Evolutionary conservation across 2,329 filamentous ascomycete species (phyloP).

Genomic region (Lomentospora prolificans): DNA sequence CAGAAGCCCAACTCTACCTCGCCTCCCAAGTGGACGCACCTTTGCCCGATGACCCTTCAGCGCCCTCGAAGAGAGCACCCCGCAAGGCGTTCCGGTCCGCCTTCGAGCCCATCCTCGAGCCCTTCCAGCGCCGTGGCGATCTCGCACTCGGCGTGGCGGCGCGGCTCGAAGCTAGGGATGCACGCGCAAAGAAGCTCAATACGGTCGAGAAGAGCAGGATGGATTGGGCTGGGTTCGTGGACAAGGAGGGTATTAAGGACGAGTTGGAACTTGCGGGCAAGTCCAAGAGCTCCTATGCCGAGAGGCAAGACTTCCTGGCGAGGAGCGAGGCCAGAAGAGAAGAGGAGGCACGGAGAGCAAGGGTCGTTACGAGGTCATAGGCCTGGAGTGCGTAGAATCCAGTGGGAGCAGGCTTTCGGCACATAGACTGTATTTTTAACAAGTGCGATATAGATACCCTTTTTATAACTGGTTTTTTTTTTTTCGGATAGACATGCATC

Average conservation of each 20-base stretch:
- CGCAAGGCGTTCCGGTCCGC: constrained; percentile 50
- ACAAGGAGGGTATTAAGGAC: constrained; percentile 61
- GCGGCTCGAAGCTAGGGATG: constrained; percentile 31
- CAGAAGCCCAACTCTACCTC: constrained; percentile 55
- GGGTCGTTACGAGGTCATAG: constrained; percentile 26
- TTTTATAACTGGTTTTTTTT: too few relatives aligned
- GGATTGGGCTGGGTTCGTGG: constrained; percentile 64
- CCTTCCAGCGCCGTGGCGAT: constrained; percentile 37
- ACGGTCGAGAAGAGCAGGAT: constrained; percentile 63
- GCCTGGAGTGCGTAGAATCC: too few relatives aligned
- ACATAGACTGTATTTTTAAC: too few relatives aligned
- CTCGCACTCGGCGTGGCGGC: constrained; percentile 47
- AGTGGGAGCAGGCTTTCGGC: too few relatives aligned
- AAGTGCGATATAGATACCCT: too few relatives aligned
- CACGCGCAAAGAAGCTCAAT: constrained; percentile 49
- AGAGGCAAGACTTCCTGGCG: constrained; percentile 54
- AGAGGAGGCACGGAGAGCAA: constrained; percentile 46
- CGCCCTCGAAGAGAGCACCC: constrained; percentile 27
- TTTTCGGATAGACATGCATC: too few relatives aligned
- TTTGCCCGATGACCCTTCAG: constrained; percentile 10
- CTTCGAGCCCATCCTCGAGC: constrained; percentile 48
- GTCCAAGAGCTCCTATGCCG: constrained; percentile 53
- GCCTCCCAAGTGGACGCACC: constrained; percentile 33
- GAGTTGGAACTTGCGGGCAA: constrained; percentile 56
- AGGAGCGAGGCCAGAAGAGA: constrained; percentile 54